These are phyloP conservation scores for Aegilops longissima DNA, from an alignment of 176 grass and related monocot species.

Conservation along the genomic window DNA sequence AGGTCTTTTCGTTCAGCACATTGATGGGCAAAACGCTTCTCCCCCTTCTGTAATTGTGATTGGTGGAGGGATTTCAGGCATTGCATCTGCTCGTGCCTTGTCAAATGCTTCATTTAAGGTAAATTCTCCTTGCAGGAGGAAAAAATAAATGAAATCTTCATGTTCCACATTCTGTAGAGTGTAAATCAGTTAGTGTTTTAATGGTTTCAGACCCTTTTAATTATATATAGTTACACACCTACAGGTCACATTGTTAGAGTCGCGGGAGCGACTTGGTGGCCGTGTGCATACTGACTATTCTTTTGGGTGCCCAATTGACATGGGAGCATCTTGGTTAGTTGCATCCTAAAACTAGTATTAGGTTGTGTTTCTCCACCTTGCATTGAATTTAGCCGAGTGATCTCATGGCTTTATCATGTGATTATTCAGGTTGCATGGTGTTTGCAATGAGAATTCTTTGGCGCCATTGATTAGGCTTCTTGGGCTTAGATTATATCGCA, in stretches of 20 bases:
- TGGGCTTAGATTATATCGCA: slow-evolving; percentile 91
- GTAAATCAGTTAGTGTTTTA: background rate
- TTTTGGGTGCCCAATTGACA: slow-evolving; percentile 95
- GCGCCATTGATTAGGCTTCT: slow-evolving; percentile 91
- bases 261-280: slow-evolving; percentile 76
- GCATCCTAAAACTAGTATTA: slow-evolving; percentile 13
- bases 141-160: background rate
- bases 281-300: slow-evolving; percentile 96
- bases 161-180: background rate
- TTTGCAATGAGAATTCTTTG: slow-evolving; percentile 96
- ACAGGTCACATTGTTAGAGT: slow-evolving; percentile 89
- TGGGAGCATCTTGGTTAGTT: slow-evolving; percentile 97
- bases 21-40: slow-evolving; percentile 71
- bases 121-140: slow-evolving; percentile 10
- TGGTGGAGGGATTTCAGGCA: slow-evolving; percentile 96
- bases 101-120: slow-evolving; percentile 92
- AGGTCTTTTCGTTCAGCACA: slow-evolving; percentile 71
- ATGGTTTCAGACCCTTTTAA: background rate
- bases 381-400: background rate
- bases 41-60: slow-evolving; percentile 90
- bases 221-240: slow-evolving; percentile 31
- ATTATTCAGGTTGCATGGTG: slow-evolving; percentile 95
- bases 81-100: slow-evolving; percentile 76
- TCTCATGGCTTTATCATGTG: slow-evolving; percentile 44
- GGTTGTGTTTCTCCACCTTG: slow-evolving; percentile 18